These are phyloP conservation scores for Tricholoma hemisulphureum DNA, from an alignment of 768 basidiomycete genomes.

Conservation along the genomic window DNA sequence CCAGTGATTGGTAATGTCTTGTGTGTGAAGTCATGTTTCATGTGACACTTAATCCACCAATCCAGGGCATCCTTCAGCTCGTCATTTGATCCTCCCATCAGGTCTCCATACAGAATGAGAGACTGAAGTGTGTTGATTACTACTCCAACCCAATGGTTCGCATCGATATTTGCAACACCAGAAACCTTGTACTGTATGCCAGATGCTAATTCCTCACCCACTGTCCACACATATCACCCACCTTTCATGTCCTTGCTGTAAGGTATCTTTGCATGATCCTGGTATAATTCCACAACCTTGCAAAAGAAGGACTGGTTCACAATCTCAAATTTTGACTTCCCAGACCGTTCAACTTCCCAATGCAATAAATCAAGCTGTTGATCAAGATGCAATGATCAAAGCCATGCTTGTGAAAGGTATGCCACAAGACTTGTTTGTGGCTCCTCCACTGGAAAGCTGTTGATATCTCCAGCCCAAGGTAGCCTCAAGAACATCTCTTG, in stretches of 20 bases:
- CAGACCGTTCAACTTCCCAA: not conserved
- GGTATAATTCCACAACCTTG: not conserved
- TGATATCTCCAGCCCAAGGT: not conserved
- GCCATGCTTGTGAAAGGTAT: not conserved
- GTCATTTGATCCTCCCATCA: not conserved
- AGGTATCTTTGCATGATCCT: not conserved
- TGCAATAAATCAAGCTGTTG: slow-evolving; percentile 1
- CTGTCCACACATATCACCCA: not conserved
- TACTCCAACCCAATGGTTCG: not conserved
- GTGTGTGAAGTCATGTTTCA: not conserved
- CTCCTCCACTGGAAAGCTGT: not conserved
- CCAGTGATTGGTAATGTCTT: not conserved
- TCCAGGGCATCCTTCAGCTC: not conserved
- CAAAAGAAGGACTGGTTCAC: not conserved
- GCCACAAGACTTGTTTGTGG: not conserved
- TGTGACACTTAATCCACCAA: not conserved
- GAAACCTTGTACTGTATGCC: not conserved
- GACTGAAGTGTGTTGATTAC: not conserved
- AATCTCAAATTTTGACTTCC: not conserved
- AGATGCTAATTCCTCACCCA: not conserved
- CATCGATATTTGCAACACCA: not conserved
- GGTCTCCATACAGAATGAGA: not conserved
- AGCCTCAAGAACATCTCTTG: not conserved
- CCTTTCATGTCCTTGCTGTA: not conserved
- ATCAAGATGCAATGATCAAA: not conserved